Evolutionary conservation across 2,329 filamentous ascomycete genomes (phyloP), one percentile per base, ranked within the genome.

Genomic region (Arthroderma sp.): DNA sequence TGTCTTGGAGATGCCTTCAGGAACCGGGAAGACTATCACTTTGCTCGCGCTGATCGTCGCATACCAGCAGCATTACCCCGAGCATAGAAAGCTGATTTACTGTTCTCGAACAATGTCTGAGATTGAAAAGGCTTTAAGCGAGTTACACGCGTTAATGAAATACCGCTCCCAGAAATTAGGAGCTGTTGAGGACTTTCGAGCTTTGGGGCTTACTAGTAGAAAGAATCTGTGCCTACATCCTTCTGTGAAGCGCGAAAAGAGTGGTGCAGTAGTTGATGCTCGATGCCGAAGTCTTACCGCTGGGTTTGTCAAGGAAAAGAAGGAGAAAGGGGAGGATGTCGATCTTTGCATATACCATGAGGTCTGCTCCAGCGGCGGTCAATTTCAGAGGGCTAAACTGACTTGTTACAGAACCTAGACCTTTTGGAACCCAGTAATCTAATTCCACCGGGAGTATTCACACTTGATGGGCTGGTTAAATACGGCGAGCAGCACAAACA

Each of bases 101-200:
- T 98, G 93, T 77, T 98, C 93, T 62, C 90, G 93, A 76, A 98
- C 93, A 58, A 98, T 98, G 91, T 98, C 93, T 38, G 93, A 98
- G 75, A 98, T 98, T 67, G 93, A 98, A 70, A 98, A 98, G 74
- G 93, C 94, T 0, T 74, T 98, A 55, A 88, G 88, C 8, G 93
- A 98, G 72, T 71, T 98, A 65, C 90, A 93, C 70, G 85, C 84
- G 23, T 74, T 98, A 56, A 98, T 98, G 91, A 94, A 94, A 68
- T 97, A 95, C 68, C 86, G 93, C 15, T 77, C 88, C 4, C 81
- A 95, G 62, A 83, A 96, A 70, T 80, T 98, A n/a, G 93, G 93
- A 0, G 79, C 86, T 59, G 86, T 86, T 62, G 93, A 98, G 71
- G 91, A 98, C 17, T 98, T 98, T 64, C 81, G 93, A 54, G 93